Evolutionary conservation across 2,329 filamentous ascomycete species (phyloP).

Genomic region (Microdochium paspali): DNA sequence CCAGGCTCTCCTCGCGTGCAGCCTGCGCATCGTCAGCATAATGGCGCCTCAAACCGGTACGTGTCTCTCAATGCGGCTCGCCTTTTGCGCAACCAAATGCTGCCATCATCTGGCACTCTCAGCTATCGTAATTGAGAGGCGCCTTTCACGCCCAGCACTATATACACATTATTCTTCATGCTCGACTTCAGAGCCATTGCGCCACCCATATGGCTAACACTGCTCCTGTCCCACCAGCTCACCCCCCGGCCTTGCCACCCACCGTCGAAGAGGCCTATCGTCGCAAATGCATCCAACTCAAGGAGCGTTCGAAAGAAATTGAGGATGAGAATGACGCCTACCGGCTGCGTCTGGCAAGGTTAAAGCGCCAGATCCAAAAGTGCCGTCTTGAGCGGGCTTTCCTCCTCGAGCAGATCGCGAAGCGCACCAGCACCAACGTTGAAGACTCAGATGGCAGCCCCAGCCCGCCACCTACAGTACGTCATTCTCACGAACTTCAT

Average conservation of each 20-base stretch:
- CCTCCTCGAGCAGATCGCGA: conserved; percentile 61
- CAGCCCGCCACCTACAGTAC: conserved; percentile 69
- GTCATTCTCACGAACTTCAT: conserved; percentile 19
- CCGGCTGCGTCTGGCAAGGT: conserved; percentile 65
- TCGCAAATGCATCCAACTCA: conserved; percentile 90
- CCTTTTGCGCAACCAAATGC: too few relatives aligned
- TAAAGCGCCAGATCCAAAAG: conserved; percentile 83
- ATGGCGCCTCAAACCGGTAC: conserved; percentile 20
- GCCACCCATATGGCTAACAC: background rate
- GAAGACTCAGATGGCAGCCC: conserved; percentile 73
- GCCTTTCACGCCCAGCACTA: too few relatives aligned
- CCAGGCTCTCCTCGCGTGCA: background rate
- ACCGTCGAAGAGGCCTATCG: conserved; percentile 95
- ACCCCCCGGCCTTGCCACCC: conserved; percentile 61
- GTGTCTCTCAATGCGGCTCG: conserved; percentile 7
- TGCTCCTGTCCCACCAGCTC: conserved; percentile 24
- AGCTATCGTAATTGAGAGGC: background rate
- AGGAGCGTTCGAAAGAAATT: conserved; percentile 83
- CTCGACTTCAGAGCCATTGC: too few relatives aligned
- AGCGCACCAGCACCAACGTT: conserved; percentile 64
- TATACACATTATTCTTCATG: too few relatives aligned
- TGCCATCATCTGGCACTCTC: background rate
- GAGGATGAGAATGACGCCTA: conserved; percentile 85
- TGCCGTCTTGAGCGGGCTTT: conserved; percentile 79
- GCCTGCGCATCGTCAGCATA: conserved; percentile 2